Evolutionary conservation across 345 rosid species (phyloP), one percentile per base, ranked within the genome.

Genomic region (Brassica incana): DNA sequence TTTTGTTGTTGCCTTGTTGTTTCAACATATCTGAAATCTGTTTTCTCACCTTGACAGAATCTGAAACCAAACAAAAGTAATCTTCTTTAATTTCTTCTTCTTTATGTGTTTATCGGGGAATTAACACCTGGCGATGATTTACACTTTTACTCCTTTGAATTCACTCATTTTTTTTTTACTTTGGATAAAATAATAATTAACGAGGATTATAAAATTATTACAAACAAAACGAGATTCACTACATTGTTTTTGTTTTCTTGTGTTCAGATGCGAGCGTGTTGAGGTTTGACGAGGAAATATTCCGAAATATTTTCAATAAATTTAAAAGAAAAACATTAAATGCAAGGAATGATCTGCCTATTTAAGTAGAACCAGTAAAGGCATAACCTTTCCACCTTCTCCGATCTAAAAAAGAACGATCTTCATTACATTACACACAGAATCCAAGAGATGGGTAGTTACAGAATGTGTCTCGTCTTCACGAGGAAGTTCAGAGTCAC

Each of bases 381-480:
- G 38, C 40, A 36, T 23, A 32, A 75, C 64, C 69, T 80, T 71
- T 80, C 40, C 76, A 71, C 69, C 12, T 80, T 71, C 73, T 76
- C 60, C 73, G 83, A 80, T 80, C 80, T 71, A 30, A 75, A 64
- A 36, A 10, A 10, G 0, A 62, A 67, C 54, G 56, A 65, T 58
- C 29, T 10, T 25, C 58, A 63, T n/a, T 36, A 38, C 45, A 38
- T 8, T 32, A 38, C 30, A 56, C 3, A 63, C 30, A 64, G 33
- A 4, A 23, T 1, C 29, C 58, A 64, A 56, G 38, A 69, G 67
- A 72, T 90, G 92, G 91, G 91, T 61, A 90, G 77, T 80, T 95
- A 90, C 67, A 87, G 87, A 75, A 77, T 88, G 80, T 95, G 97
- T 71, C 40, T 87, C 50, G 86, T 90, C 80, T 95, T 92, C 84